These are phyloP conservation scores for Bipolaris zeicola DNA, from an alignment of 2,329 filamentous ascomycete species.

Conservation along the genomic window DNA sequence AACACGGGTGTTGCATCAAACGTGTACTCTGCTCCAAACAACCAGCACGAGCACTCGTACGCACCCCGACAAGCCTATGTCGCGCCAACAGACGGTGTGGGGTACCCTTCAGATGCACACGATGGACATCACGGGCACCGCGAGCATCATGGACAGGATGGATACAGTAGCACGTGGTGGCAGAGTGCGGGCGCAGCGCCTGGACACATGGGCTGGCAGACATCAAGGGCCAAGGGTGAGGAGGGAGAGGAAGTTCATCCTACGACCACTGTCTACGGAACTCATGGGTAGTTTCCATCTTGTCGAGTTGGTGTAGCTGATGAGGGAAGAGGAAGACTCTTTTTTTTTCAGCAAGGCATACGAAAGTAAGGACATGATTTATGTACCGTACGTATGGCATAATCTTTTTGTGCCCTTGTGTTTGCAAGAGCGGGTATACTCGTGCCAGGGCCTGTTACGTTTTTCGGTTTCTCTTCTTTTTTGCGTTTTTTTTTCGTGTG, in stretches of 20 bases:
- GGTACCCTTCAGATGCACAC: constrained; percentile 2
- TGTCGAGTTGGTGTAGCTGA: not conserved
- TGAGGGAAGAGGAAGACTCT: not conserved
- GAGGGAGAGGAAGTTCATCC: not conserved
- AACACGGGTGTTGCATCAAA: constrained; percentile 3
- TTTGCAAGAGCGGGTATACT: too few species aligned
- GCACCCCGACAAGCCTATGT: constrained; percentile 7
- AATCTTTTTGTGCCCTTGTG: too few species aligned
- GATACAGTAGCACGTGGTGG: constrained; percentile 17
- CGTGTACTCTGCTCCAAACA: constrained; percentile 9
- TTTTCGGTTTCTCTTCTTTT: too few species aligned
- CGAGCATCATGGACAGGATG: constrained; percentile 8
- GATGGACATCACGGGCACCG: constrained; percentile 2
- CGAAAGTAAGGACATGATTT: too few species aligned
- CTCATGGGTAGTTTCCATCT: not conserved
- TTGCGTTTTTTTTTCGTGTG: too few species aligned
- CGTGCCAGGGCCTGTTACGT: too few species aligned
- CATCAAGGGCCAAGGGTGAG: not conserved
- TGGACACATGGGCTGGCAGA: constrained; percentile 15
- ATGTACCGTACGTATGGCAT: too few species aligned
- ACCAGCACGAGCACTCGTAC: constrained; percentile 5
- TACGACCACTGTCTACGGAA: not conserved
- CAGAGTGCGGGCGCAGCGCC: constrained; percentile 6
- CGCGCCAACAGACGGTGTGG: not conserved
- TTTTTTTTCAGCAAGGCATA: not conserved